Evolutionary conservation across 129 eudicot species (phyloP).

Genomic region (Tanacetum coccineum): DNA sequence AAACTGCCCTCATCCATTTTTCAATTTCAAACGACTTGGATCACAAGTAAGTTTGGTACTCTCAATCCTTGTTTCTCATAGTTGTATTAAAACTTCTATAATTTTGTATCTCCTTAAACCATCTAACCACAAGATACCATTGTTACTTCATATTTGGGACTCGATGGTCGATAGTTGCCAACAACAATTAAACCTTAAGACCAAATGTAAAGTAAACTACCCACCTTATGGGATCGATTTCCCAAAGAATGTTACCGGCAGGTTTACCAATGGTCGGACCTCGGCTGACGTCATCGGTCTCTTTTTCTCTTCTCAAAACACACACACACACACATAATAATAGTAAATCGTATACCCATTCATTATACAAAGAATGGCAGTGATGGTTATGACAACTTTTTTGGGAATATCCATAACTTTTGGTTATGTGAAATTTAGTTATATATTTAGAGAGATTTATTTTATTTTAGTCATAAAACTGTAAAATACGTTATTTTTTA

Average conservation of each 20-base stretch:
- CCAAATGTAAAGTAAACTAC: conserved; percentile 18
- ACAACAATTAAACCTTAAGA: conserved; percentile 22
- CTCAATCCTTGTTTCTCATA: background rate
- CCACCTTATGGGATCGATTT: conserved; percentile 67
- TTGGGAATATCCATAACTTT: too few species aligned
- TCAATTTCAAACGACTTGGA: conserved; percentile 8
- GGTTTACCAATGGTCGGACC: conserved; percentile 57
- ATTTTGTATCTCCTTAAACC: conserved; percentile 10
- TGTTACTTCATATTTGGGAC: conserved; percentile 38
- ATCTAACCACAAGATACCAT: conserved; percentile 27
- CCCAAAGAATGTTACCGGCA: conserved; percentile 47
- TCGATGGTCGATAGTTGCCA: conserved; percentile 25
- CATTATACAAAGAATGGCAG: too few species aligned
- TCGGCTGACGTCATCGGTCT: conserved; percentile 43
- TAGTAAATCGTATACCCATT: too few species aligned
- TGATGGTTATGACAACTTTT: too few species aligned
- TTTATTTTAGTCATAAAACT: too few species aligned
- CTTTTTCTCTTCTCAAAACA: background rate
- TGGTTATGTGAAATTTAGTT: too few species aligned
- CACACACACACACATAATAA: background rate
- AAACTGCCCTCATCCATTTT: too few species aligned
- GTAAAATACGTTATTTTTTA: too few species aligned
- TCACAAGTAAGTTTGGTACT: background rate
- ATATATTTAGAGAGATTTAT: too few species aligned
- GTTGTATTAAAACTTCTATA: background rate